Conservation (phyloP, 75 land plant genomes). For the Adiantum capillusveneris region DNA sequence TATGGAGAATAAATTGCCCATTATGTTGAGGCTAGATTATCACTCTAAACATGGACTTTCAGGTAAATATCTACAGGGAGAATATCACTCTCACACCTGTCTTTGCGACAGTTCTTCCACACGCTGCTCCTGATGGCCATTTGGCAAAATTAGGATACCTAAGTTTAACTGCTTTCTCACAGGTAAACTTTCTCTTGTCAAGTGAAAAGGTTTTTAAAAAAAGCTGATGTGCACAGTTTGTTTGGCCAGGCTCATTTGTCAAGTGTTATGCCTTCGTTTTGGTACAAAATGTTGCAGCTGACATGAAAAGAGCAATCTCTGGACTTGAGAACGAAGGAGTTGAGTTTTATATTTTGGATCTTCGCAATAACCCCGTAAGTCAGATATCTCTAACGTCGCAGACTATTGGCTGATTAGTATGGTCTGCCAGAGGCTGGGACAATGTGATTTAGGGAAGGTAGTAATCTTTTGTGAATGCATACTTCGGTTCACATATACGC, state of each 20-base stretch:
- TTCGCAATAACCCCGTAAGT: constrained; percentile 90
- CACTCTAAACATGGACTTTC: too few relatives aligned
- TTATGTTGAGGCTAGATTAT: too few relatives aligned
- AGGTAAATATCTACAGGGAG: constrained; percentile 74
- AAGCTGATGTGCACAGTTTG: too few relatives aligned
- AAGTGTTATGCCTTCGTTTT: too few relatives aligned
- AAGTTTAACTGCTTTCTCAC: constrained; percentile 77
- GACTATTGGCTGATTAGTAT: too few relatives aligned
- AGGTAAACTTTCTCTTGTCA: constrained; percentile 37
- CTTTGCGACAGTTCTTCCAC: constrained; percentile 63
- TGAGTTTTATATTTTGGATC: constrained; percentile 83
- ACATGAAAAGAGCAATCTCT: constrained; percentile 69
- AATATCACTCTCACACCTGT: constrained; percentile 70
- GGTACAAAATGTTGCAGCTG: constrained; percentile 80
- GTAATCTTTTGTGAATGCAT: too few relatives aligned
- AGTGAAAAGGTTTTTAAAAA: too few relatives aligned
- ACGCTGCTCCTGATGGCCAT: constrained; percentile 59
- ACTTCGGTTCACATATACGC: too few relatives aligned
- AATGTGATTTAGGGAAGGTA: too few relatives aligned
- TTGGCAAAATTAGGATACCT: constrained; percentile 76
- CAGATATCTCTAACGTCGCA: too few relatives aligned
- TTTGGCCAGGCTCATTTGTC: not conserved
- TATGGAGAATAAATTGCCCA: too few relatives aligned
- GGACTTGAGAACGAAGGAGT: constrained; percentile 70
- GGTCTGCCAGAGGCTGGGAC: too few relatives aligned